A percentile compares a stretch with the other conserved stretches of the same genome.
These are phyloP conservation scores for Quaeritorhiza haematococci DNA, from an alignment of 371 early-diverging fungal genomes.

Conservation along the genomic window DNA sequence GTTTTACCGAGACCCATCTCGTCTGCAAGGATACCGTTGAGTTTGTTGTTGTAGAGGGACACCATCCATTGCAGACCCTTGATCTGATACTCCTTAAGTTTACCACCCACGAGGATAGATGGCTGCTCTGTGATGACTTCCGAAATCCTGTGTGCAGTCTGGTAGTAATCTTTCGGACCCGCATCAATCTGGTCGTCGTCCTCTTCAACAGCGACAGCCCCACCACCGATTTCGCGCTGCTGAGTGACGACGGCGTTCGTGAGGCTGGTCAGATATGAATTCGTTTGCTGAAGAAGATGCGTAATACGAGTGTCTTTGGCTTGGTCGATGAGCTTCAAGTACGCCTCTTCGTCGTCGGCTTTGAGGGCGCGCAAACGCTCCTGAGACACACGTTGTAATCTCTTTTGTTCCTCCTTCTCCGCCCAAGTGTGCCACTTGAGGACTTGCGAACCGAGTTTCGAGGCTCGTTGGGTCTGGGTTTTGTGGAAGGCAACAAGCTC, in stretches of 20 bases:
- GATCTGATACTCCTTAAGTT: slow-evolving; percentile 94
- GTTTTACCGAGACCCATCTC: slow-evolving; percentile 84
- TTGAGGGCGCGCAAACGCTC: slow-evolving; percentile 93
- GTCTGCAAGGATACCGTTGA: slow-evolving; percentile 98
- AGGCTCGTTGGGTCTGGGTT: slow-evolving; percentile 50
- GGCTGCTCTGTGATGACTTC: slow-evolving; percentile 78
- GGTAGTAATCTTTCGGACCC: slow-evolving; percentile 70
- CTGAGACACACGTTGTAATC: slow-evolving; percentile 71
- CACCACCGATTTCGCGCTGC: slow-evolving; percentile 24
- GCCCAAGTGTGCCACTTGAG: slow-evolving; percentile 70
- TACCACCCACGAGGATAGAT: slow-evolving; percentile 75
- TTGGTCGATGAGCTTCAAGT: slow-evolving; percentile 86
- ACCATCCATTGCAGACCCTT: slow-evolving; percentile 99
- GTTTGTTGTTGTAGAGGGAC: slow-evolving; percentile 89
- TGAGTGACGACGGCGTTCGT: slow-evolving; percentile 75
- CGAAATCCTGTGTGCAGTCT: slow-evolving; percentile 74
- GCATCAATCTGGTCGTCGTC: slow-evolving; percentile 43
- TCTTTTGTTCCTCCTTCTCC: slow-evolving; percentile 87
- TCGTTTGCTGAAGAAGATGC: slow-evolving; percentile 82
- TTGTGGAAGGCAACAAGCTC: slow-evolving; percentile 68
- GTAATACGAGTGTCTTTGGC: slow-evolving; percentile 91
- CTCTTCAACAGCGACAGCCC: slow-evolving; percentile 17
- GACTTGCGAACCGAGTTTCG: slow-evolving; percentile 71
- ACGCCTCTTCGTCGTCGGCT: slow-evolving; percentile 91
- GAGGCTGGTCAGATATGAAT: slow-evolving; percentile 74